Conservation (phyloP, 2,329 filamentous ascomycete genomes). For the Aureobasidium mangrovei region DNA sequence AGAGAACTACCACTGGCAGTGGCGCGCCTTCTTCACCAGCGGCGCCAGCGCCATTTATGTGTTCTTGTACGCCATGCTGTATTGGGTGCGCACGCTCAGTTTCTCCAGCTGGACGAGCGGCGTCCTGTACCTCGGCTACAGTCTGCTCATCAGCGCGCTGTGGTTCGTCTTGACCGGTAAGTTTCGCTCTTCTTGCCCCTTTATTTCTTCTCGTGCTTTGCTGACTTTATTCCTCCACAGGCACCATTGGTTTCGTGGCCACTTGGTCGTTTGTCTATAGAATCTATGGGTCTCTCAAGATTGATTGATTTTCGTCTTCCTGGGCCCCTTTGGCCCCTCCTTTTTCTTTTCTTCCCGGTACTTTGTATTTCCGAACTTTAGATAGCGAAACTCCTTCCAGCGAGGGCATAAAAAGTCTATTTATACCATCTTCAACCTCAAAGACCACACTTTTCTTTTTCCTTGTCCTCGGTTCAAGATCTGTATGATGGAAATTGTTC, state of each 20-base stretch:
- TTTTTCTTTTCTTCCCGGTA: too few relatives aligned
- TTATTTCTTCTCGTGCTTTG: conserved; percentile 13
- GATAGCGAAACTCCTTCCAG: too few relatives aligned
- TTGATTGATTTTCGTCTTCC: conserved; percentile 52
- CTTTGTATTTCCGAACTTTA: too few relatives aligned
- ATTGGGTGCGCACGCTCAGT: conserved; percentile 81
- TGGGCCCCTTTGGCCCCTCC: too few relatives aligned
- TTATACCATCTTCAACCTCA: too few relatives aligned
- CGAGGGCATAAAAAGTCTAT: too few relatives aligned
- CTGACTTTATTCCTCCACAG: conserved; percentile 38
- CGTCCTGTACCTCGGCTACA: conserved; percentile 90
- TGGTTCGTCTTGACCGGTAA: conserved; percentile 91
- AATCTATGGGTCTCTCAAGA: conserved; percentile 97
- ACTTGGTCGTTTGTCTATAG: conserved; percentile 90
- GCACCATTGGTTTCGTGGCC: conserved; percentile 89
- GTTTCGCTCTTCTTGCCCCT: conserved; percentile 24
- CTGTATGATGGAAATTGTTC: too few relatives aligned
- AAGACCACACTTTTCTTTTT: too few relatives aligned
- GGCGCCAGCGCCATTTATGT: conserved; percentile 88
- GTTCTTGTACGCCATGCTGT: conserved; percentile 82
- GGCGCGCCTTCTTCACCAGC: conserved; percentile 85
- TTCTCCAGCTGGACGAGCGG: conserved; percentile 77
- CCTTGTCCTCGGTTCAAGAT: too few relatives aligned
- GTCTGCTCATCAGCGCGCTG: conserved; percentile 75
- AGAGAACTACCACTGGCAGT: conserved; percentile 99